These are phyloP conservation scores for Globisporangium cylindrosporum DNA, from an alignment of 352 stramenopile genomes.

Conservation along the genomic window DNA sequence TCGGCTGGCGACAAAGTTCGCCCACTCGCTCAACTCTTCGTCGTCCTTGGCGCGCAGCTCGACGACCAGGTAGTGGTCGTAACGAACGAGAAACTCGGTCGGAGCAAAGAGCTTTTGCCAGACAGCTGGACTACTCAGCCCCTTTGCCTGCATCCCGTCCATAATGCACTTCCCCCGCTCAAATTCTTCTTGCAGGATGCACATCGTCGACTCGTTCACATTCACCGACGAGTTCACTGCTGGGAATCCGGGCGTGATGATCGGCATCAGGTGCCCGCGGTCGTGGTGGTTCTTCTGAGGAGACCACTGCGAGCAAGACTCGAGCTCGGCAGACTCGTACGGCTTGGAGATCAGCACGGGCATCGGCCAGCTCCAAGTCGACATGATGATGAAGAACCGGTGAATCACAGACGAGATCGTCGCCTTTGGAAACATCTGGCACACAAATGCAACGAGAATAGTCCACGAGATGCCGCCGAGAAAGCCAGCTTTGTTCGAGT, in stretches of 20 bases:
- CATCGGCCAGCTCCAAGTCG: constrained; percentile 79
- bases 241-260: constrained; percentile 84
- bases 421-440: constrained; percentile 83
- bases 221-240: constrained; percentile 84
- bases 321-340: constrained; percentile 34
- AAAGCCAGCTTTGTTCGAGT: constrained; percentile 84
- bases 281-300: constrained; percentile 75
- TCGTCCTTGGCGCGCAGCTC: constrained; percentile 53
- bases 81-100: constrained; percentile 78
- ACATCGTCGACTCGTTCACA: constrained; percentile 74
- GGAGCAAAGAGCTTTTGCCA: constrained; percentile 77
- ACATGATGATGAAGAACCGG: constrained; percentile 77
- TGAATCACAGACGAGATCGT: constrained; percentile 69
- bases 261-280: constrained; percentile 81
- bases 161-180: constrained; percentile 68
- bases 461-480: constrained; percentile 83
- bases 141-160: constrained; percentile 62
- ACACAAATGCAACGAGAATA: constrained; percentile 83
- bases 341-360: constrained; percentile 74
- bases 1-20: constrained; percentile 77
- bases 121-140: constrained; percentile 60
- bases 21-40: constrained; percentile 60
- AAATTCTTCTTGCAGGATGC: constrained; percentile 76
- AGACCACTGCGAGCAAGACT: constrained; percentile 59
- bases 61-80: constrained; percentile 81